Evolutionary conservation across 345 rosid species (phyloP).

Genomic region (Limnanthes douglasii): DNA sequence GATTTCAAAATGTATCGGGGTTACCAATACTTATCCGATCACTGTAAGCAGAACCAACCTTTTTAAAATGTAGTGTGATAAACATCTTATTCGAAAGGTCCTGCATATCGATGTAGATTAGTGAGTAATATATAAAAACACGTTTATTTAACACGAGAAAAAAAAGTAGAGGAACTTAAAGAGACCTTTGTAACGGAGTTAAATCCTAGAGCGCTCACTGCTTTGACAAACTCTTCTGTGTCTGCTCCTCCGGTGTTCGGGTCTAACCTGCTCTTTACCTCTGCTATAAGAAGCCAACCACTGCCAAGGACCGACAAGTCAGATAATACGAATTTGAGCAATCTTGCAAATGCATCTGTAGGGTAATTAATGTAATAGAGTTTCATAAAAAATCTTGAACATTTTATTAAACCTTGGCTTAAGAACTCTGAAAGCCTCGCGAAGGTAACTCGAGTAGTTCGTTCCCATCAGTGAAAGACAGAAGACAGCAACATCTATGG

Average conservation of each 20-base stretch:
- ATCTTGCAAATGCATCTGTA: background rate
- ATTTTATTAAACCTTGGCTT: slow-evolving; percentile 45
- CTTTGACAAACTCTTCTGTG: slow-evolving; percentile 52
- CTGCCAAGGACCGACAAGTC: slow-evolving; percentile 18
- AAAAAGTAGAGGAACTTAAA: background rate
- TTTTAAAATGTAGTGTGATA: slow-evolving; percentile 57
- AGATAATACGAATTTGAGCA: too few relatives aligned
- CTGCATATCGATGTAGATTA: slow-evolving; percentile 21
- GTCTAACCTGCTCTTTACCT: slow-evolving; percentile 91
- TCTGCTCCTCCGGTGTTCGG: slow-evolving; percentile 88
- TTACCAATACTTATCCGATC: background rate
- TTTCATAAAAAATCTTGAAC: slow-evolving; percentile 1
- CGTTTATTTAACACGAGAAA: too few relatives aligned
- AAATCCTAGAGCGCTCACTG: slow-evolving; percentile 69
- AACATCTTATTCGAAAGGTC: slow-evolving; percentile 90
- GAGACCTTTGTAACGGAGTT: slow-evolving; percentile 35
- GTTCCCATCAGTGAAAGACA: slow-evolving; percentile 96
- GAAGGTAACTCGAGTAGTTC: slow-evolving; percentile 57
- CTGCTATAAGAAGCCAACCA: slow-evolving; percentile 95
- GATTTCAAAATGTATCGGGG: too few relatives aligned
- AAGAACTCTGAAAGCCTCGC: slow-evolving; percentile 80
- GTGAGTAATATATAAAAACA: too few relatives aligned
- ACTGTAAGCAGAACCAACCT: slow-evolving; percentile 26
- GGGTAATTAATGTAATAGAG: background rate
- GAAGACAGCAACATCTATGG: slow-evolving; percentile 74